phyloP scores from a whole-genome alignment of 495 filamentous ascomycete genomes.

The Parathielavia hyrcaniae region DNA sequence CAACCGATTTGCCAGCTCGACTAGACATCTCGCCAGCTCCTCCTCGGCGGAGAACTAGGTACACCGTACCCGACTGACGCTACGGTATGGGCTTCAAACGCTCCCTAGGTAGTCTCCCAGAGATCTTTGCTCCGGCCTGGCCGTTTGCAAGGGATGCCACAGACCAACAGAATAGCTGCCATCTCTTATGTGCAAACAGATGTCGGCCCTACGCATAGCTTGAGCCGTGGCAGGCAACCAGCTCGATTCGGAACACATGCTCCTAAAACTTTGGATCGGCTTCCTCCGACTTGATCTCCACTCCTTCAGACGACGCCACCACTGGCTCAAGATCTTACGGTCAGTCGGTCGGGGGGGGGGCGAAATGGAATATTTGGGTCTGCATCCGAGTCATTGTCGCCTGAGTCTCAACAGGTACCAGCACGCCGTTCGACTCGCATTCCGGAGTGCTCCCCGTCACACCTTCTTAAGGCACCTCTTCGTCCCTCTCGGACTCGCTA shows the following conservation, averaged over 20 bases:
- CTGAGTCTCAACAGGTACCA: background rate
- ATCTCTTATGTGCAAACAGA: background rate
- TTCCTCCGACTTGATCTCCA: background rate
- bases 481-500: background rate
- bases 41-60: too few species aligned
- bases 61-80: too few species aligned
- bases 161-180: conserved; percentile 1
- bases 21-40: too few species aligned
- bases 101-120: too few species aligned
- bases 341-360: background rate
- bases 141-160: background rate
- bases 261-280: background rate
- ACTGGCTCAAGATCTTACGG: background rate
- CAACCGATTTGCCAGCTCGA: too few species aligned
- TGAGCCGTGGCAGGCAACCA: background rate
- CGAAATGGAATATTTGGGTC: background rate
- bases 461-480: background rate
- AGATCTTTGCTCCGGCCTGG: background rate
- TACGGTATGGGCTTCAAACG: background rate
- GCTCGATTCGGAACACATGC: background rate
- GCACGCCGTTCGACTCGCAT: background rate
- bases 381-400: conserved; percentile 14
- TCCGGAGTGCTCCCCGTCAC: background rate
- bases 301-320: conserved; percentile 7
- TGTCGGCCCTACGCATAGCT: background rate